Conservation (phyloP, 768 basidiomycete species). For the Terana coerulea region DNA sequence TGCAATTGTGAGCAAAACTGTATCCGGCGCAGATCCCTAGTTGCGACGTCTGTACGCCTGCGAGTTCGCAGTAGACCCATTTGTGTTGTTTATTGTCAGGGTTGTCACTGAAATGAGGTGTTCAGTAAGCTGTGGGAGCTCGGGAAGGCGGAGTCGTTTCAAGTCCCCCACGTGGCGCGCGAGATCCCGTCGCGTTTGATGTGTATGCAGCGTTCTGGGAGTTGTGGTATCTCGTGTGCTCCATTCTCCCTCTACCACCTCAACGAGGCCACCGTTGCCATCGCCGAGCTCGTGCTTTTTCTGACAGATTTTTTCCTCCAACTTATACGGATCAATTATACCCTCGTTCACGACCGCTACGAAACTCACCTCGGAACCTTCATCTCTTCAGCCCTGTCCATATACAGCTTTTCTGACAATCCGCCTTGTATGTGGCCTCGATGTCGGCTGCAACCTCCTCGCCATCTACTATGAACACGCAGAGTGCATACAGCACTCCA, state of each 20-base stretch:
- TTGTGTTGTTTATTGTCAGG: too few species aligned
- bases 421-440: not conserved
- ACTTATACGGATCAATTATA: not conserved
- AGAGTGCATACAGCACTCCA: slow-evolving; percentile 2
- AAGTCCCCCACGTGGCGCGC: slow-evolving; percentile 6
- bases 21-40: too few species aligned
- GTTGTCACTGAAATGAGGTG: too few species aligned
- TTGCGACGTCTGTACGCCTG: too few species aligned
- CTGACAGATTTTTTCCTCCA: too few species aligned
- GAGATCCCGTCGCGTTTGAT: slow-evolving; percentile 6
- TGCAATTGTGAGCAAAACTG: too few species aligned
- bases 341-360: not conserved
- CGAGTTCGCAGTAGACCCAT: too few species aligned
- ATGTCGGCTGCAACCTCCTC: not conserved
- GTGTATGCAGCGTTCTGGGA: not conserved
- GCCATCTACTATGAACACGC: not conserved
- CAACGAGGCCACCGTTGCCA: not conserved
- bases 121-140: too few species aligned
- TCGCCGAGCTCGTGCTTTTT: not conserved
- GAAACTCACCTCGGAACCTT: not conserved
- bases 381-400: not conserved
- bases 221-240: too few species aligned
- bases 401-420: not conserved
- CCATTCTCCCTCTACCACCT: not conserved
- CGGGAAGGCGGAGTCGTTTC: too few species aligned